A percentile compares a stretch with the other conserved stretches of the same genome.
Evolutionary conservation across 2,329 filamentous ascomycete species (phyloP).

Genomic region (Ophiobolus disseminans): DNA sequence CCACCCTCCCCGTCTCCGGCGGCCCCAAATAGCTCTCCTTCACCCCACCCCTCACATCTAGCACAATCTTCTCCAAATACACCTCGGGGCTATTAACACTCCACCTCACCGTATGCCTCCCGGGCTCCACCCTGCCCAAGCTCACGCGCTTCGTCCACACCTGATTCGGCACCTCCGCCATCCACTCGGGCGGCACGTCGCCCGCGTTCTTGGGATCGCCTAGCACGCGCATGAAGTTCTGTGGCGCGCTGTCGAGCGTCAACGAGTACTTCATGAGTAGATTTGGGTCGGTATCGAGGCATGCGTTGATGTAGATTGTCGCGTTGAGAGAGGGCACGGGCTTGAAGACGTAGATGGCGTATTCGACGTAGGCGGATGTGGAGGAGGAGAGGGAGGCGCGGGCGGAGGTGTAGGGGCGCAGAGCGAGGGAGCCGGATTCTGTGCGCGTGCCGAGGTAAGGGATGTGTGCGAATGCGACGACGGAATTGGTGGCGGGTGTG

Average conservation of each 20-base stretch:
- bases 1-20: constrained; percentile 15
- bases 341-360: constrained; percentile 26
- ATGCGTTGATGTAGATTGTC: constrained; percentile 38
- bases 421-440: constrained; percentile 22
- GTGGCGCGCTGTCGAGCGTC: constrained; percentile 18
- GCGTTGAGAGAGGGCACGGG: constrained; percentile 31
- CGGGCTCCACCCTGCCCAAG: constrained; percentile 15
- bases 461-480: constrained; percentile 17
- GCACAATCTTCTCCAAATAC: constrained; percentile 37
- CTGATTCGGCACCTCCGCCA: constrained; percentile 43
- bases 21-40: constrained; percentile 33
- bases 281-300: constrained; percentile 56
- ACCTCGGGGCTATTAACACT: constrained; percentile 7
- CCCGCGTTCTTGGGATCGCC: constrained; percentile 42
- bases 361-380: constrained; percentile 17
- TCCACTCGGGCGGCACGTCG: constrained; percentile 54
- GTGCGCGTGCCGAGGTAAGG: constrained; percentile 22
- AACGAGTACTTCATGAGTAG: constrained; percentile 57
- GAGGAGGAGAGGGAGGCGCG: constrained; percentile 15
- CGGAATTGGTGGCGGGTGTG: neutral
- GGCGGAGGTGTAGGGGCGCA: constrained; percentile 18
- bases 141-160: constrained; percentile 52
- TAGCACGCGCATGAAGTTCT: constrained; percentile 22
- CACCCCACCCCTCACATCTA: constrained; percentile 28
- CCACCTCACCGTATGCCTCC: constrained; percentile 46